Evolutionary conservation across 1,284 basidiomycete genomes (phyloP).

Genomic region (Blastosporella zonata): DNA sequence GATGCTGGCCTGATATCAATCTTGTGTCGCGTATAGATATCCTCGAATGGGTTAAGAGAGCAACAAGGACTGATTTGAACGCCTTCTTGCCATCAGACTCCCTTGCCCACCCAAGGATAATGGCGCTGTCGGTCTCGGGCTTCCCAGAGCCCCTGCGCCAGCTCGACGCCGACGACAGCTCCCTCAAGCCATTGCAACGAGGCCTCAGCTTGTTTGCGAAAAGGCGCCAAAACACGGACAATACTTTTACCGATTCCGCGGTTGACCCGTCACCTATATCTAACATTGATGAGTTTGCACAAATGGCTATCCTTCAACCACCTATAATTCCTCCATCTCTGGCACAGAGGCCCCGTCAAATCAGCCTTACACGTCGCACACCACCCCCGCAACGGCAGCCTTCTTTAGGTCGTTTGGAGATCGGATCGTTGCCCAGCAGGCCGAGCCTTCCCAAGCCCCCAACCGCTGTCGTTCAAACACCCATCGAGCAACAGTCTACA

Average conservation of each 20-base stretch:
- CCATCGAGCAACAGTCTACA: slow-evolving; percentile 16
- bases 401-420: slow-evolving; percentile 25
- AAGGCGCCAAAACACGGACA: slow-evolving; percentile 16
- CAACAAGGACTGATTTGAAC: slow-evolving; percentile 10
- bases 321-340: slow-evolving; percentile 4
- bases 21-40: slow-evolving; percentile 10
- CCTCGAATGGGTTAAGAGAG: slow-evolving; percentile 13
- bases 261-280: slow-evolving; percentile 1
- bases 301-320: slow-evolving; percentile 17
- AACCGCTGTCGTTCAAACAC: slow-evolving; percentile 16
- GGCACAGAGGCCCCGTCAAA: slow-evolving; percentile 13
- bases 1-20: slow-evolving; percentile 10
- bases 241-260: slow-evolving; percentile 1
- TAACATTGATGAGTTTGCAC: slow-evolving; percentile 14
- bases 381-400: slow-evolving; percentile 24
- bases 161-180: slow-evolving; percentile 7
- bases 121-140: slow-evolving; percentile 27
- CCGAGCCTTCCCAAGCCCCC: slow-evolving; percentile 21
- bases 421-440: slow-evolving; percentile 19
- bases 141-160: slow-evolving; percentile 23
- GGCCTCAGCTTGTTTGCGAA: slow-evolving; percentile 22
- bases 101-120: background rate
- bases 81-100: background rate
- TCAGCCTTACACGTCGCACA: slow-evolving; percentile 18
- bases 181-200: slow-evolving; percentile 14